phyloP scores from a whole-genome alignment of 2,329 filamentous ascomycete species.

The Aspergillus jensenii region DNA sequence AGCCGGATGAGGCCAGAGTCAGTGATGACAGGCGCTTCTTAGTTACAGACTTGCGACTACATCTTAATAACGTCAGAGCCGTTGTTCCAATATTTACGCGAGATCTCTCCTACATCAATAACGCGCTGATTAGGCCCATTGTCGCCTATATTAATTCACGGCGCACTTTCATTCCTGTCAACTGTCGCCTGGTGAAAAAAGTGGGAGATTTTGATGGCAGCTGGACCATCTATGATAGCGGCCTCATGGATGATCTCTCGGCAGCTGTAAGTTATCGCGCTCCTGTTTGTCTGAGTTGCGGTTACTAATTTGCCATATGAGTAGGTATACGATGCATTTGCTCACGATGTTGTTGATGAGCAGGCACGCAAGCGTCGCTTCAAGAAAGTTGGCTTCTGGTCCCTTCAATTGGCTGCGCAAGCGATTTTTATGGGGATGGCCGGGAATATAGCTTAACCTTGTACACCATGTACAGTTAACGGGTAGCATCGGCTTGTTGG shows the following conservation, averaged over 20 bases:
- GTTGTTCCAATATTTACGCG: constrained; percentile 89
- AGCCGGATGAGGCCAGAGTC: constrained; percentile 26
- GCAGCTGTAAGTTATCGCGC: constrained; percentile 61
- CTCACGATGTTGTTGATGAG: constrained; percentile 84
- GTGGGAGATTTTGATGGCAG: constrained; percentile 88
- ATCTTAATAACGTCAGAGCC: constrained; percentile 92
- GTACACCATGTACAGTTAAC: constrained; percentile 20
- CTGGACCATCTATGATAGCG: constrained; percentile 93
- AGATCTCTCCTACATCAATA: constrained; percentile 93
- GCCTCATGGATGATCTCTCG: constrained; percentile 88
- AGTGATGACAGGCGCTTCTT: constrained; percentile 69
- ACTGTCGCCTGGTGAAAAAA: constrained; percentile 89
- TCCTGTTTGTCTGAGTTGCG: background rate
- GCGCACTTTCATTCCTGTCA: constrained; percentile 91
- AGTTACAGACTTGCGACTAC: constrained; percentile 91
- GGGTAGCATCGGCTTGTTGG: constrained; percentile 2
- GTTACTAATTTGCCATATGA: constrained; percentile 12
- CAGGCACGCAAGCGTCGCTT: constrained; percentile 81
- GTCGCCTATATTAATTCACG: constrained; percentile 98
- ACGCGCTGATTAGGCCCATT: constrained; percentile 90
- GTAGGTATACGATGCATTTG: constrained; percentile 87
- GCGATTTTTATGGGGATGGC: constrained; percentile 94
- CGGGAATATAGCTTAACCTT: constrained; percentile 64
- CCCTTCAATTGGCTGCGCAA: constrained; percentile 85
- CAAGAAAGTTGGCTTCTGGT: constrained; percentile 97